Conservation (phyloP, 2,329 filamentous ascomycete species). For the Aspergillus hiratsukae region DNA sequence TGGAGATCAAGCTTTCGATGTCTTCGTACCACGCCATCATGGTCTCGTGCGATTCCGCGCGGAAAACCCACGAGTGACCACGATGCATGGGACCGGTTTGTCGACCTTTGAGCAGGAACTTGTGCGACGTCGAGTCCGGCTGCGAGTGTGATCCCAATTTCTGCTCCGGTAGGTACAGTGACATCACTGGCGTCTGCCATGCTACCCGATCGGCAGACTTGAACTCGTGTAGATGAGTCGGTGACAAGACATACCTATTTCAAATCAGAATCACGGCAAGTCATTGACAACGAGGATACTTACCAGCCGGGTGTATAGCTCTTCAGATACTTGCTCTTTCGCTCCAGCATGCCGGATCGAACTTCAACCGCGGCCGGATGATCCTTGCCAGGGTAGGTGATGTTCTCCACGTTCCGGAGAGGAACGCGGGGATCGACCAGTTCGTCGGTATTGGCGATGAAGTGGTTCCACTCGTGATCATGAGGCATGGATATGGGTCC, state of each 20-base stretch:
- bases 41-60: slow-evolving; percentile 72
- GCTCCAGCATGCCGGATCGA: slow-evolving; percentile 82
- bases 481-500: slow-evolving; percentile 91
- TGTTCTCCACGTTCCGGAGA: slow-evolving; percentile 71
- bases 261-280: slow-evolving; percentile 8
- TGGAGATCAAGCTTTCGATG: slow-evolving; percentile 84
- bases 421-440: slow-evolving; percentile 83
- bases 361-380: slow-evolving; percentile 81
- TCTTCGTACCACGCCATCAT: slow-evolving; percentile 98
- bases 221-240: slow-evolving; percentile 97
- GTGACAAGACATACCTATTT: slow-evolving; percentile 84
- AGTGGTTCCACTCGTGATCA: slow-evolving; percentile 83
- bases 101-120: slow-evolving; percentile 95
- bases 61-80: slow-evolving; percentile 65
- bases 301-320: slow-evolving; percentile 95
- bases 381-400: slow-evolving; percentile 86
- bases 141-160: slow-evolving; percentile 90
- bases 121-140: slow-evolving; percentile 80
- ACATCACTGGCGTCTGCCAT: slow-evolving; percentile 87
- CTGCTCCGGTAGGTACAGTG: slow-evolving; percentile 87
- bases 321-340: slow-evolving; percentile 98
- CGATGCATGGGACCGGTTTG: slow-evolving; percentile 92
- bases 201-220: slow-evolving; percentile 90
- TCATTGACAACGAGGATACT: slow-evolving; percentile 29
- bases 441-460: slow-evolving; percentile 75